These are phyloP conservation scores for Uronychia setigera DNA, from an alignment of 73 alveolate genomes.

Conservation along the genomic window DNA sequence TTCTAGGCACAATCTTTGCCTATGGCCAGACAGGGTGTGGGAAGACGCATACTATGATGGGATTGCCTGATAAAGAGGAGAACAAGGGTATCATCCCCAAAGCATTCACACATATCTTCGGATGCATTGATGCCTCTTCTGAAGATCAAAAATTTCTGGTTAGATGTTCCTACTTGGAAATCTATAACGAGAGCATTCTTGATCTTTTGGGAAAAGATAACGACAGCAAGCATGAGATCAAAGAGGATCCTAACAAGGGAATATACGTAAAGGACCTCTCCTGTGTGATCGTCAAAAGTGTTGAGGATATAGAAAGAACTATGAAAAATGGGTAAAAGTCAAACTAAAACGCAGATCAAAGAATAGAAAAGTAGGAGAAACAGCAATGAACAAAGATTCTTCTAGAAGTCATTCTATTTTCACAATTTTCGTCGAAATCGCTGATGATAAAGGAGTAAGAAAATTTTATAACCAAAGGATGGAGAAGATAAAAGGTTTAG, in stretches of 20 bases:
- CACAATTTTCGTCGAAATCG: constrained; percentile 67
- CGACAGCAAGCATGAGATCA: constrained; percentile 71
- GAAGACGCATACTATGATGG: constrained; percentile 92
- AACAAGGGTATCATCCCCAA: constrained; percentile 92
- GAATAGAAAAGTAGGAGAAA: constrained; percentile 72
- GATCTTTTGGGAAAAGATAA: constrained; percentile 79
- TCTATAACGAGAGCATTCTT: constrained; percentile 95
- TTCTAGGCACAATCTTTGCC: constrained; percentile 87
- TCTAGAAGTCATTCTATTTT: constrained; percentile 86
- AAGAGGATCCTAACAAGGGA: constrained; percentile 79
- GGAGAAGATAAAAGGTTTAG: constrained; percentile 45
- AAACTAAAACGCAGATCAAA: constrained; percentile 47
- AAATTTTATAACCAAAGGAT: constrained; percentile 77
- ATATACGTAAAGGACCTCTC: constrained; percentile 65
- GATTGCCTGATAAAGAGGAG: constrained; percentile 75
- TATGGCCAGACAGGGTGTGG: constrained; percentile 97
- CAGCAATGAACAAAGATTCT: constrained; percentile 76
- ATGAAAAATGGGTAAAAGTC: constrained; percentile 66
- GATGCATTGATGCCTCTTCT: constrained; percentile 37
- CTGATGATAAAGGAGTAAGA: constrained; percentile 46
- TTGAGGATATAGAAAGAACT: constrained; percentile 67
- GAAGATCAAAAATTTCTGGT: constrained; percentile 80
- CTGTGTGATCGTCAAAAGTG: constrained; percentile 59
- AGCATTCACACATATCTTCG: constrained; percentile 91
- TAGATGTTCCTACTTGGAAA: constrained; percentile 92